phyloP scores from a whole-genome alignment of 352 stramenopile species.

The Salisapilia sapeloensis region DNA sequence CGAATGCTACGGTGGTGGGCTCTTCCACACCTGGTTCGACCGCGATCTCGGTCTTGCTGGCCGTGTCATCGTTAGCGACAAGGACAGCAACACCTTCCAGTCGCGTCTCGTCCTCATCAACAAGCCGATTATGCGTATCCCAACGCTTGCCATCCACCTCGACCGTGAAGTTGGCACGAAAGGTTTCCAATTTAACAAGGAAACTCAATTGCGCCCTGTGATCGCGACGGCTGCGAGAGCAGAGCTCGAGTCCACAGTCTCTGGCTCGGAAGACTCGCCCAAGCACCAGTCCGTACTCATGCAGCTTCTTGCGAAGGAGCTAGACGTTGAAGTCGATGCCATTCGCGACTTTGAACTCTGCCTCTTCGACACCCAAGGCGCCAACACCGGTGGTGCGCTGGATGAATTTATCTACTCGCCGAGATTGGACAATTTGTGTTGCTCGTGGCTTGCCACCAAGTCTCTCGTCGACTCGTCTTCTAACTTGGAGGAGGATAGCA shows the following conservation, averaged over 20 bases:
- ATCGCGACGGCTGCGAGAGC: constrained; percentile 70
- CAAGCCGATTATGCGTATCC: constrained; percentile 89
- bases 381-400: constrained; percentile 80
- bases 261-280: constrained; percentile 16
- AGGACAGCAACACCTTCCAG: constrained; percentile 44
- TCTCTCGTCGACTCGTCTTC: constrained; percentile 68
- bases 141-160: constrained; percentile 96
- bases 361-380: constrained; percentile 91
- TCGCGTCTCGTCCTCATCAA: constrained; percentile 86
- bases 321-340: constrained; percentile 63
- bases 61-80: constrained; percentile 82
- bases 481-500: constrained; percentile 47
- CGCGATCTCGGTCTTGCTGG: constrained; percentile 89
- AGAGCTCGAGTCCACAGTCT: constrained; percentile 64
- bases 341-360: constrained; percentile 96
- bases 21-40: constrained; percentile 99
- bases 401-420: constrained; percentile 94
- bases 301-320: constrained; percentile 82
- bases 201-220: constrained; percentile 91
- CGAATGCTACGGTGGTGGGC: constrained; percentile 78
- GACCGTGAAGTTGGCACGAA: constrained; percentile 79
- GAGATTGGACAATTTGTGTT: constrained; percentile 95
- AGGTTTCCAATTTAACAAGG: constrained; percentile 92
- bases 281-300: constrained; percentile 89
- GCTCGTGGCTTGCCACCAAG: constrained; percentile 86